phyloP scores from a whole-genome alignment of 768 basidiomycete genomes.

The Russula lepida region DNA sequence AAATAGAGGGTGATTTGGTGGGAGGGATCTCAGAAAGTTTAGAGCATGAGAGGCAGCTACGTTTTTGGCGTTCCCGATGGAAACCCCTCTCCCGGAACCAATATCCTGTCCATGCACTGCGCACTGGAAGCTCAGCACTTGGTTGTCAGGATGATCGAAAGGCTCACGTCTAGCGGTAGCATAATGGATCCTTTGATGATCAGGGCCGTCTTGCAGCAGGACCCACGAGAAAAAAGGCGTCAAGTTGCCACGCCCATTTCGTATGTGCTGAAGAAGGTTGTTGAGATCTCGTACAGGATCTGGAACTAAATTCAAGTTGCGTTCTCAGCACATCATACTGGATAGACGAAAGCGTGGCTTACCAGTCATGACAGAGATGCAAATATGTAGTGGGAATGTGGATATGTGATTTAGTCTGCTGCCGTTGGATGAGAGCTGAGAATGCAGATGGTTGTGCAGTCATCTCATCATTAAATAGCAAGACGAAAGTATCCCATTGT shows the following conservation, averaged over 20 bases:
- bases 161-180: conserved; percentile 4
- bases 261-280: background rate
- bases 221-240: background rate
- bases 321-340: background rate
- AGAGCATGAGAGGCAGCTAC: background rate
- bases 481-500: background rate
- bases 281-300: conserved; percentile 9
- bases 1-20: background rate
- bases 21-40: background rate
- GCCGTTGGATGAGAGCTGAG: background rate
- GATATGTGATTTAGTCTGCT: background rate
- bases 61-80: background rate
- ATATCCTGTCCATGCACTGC: background rate
- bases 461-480: conserved; percentile 1
- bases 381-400: background rate
- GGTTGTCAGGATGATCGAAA: background rate
- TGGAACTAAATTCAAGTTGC: background rate
- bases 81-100: background rate
- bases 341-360: background rate
- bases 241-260: background rate
- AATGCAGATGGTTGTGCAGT: background rate
- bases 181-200: background rate
- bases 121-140: background rate
- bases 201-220: background rate
- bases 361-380: background rate